A percentile compares a stretch with the other conserved stretches of the same genome.
These are phyloP conservation scores for Tricholoma terreum DNA, from an alignment of 768 basidiomycete genomes.

Conservation along the genomic window DNA sequence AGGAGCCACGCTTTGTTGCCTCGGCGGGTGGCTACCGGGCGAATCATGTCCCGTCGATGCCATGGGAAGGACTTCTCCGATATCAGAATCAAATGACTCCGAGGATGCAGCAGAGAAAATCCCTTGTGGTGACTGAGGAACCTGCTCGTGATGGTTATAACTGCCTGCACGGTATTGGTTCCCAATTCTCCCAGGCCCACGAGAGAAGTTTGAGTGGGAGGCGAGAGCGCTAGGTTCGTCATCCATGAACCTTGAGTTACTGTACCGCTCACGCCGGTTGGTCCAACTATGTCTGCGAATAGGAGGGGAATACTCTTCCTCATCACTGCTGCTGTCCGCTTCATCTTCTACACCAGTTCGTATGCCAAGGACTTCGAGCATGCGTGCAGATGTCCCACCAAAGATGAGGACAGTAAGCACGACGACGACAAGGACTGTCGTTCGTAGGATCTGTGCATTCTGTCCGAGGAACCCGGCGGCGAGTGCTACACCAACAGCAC, in stretches of 20 bases:
- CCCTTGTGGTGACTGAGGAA: conserved; percentile 15
- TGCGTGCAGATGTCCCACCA: conserved; percentile 94
- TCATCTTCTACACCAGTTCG: conserved; percentile 94
- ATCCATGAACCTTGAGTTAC: conserved; percentile 39
- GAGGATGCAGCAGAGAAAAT: conserved; percentile 72
- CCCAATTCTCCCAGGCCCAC: conserved; percentile 44
- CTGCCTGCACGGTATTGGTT: conserved; percentile 49
- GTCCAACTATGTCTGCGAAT: conserved; percentile 31
- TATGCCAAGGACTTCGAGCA: conserved; percentile 97
- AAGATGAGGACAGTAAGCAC: conserved; percentile 93
- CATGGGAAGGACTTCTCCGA: conserved; percentile 73
- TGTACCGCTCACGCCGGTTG: conserved; percentile 37
- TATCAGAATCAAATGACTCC: conserved; percentile 75
- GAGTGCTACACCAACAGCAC: conserved; percentile 96
- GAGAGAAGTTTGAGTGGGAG: conserved; percentile 18
- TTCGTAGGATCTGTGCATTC: conserved; percentile 87
- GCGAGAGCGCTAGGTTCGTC: conserved; percentile 40
- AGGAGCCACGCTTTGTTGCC: conserved; percentile 15
- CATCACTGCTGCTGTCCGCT: conserved; percentile 52
- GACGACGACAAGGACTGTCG: conserved; percentile 93
- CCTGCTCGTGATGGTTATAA: conserved; percentile 60
- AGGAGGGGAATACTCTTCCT: conserved; percentile 45
- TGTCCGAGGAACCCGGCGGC: conserved; percentile 95
- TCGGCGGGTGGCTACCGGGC: conserved; percentile 21
- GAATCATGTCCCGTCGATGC: conserved; percentile 46